Conservation (phyloP, 176 grass and related monocot genomes). For the Oryza coarctata region DNA sequence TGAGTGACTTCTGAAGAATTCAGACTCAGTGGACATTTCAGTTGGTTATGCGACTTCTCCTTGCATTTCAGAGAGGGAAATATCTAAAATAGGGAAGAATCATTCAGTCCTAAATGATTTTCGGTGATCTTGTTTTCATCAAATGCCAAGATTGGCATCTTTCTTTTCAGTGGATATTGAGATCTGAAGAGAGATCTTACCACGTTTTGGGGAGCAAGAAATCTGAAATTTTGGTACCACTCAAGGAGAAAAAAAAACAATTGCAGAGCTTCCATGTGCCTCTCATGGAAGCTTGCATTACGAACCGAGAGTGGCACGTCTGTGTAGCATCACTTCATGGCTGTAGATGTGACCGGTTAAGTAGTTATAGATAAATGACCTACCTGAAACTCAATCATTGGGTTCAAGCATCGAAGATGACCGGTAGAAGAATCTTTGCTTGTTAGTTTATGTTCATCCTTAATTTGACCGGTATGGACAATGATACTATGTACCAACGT, state of each 20-base stretch:
- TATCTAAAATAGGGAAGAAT: neutral
- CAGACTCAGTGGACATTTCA: neutral
- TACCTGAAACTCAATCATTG: slow-evolving; percentile 85
- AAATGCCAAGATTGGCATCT: slow-evolving; percentile 6
- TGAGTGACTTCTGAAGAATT: neutral
- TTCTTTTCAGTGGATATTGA: neutral
- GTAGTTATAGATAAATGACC: slow-evolving; percentile 38
- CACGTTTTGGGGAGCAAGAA: slow-evolving; percentile 15
- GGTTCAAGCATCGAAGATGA: slow-evolving; percentile 48
- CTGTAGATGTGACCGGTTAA: slow-evolving; percentile 43
- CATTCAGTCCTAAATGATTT: neutral
- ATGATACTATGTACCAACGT: slow-evolving; percentile 25
- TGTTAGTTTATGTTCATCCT: slow-evolving; percentile 23
- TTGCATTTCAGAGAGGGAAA: neutral
- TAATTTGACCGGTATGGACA: slow-evolving; percentile 37
- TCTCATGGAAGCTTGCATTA: slow-evolving; percentile 35
- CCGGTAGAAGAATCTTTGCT: slow-evolving; percentile 42
- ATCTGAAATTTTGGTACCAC: slow-evolving; percentile 21
- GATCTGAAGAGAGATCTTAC: slow-evolving; percentile 25
- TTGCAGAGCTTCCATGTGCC: slow-evolving; percentile 39
- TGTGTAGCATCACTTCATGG: slow-evolving; percentile 58
- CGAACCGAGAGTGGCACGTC: slow-evolving; percentile 43
- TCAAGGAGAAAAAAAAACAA: slow-evolving; percentile 13
- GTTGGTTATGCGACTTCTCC: neutral
- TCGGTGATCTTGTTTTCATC: neutral